Evolutionary conservation across 139 green algal genomes (phyloP), one percentile per base, ranked within the genome.

Genomic region (Pleodorina starrii): DNA sequence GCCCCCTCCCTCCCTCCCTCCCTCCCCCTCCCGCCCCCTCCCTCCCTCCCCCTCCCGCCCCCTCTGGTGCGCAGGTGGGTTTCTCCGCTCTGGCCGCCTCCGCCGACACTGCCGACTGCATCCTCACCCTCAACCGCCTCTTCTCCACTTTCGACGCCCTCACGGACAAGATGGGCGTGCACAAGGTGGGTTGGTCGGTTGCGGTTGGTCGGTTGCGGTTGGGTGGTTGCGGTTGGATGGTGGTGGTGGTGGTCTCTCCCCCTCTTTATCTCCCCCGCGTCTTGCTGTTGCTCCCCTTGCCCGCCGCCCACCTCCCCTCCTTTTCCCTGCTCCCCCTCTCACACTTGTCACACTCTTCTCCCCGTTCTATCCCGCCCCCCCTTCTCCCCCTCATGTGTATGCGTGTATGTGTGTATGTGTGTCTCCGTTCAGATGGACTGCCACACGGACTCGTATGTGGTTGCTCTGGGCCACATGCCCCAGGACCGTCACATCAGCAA

Each of bases 341-440:
- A n/a, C n/a, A n/a, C n/a, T n/a, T n/a, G n/a, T n/a, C n/a, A n/a
- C n/a, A n/a, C n/a, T n/a, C n/a, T n/a, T n/a, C n/a, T n/a, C n/a
- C n/a, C n/a, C n/a, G n/a, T n/a, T n/a, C n/a, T n/a, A n/a, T n/a
- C n/a, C n/a, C n/a, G n/a, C n/a, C n/a, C n/a, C n/a, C n/a, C n/a
- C n/a, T n/a, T n/a, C n/a, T n/a, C n/a, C n/a, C n/a, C n/a, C n/a
- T n/a, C n/a, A n/a, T n/a, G n/a, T n/a, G n/a, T n/a, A n/a, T n/a
- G n/a, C n/a, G n/a, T n/a, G n/a, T n/a, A n/a, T n/a, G n/a, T n/a
- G n/a, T n/a, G n/a, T n/a, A n/a, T n/a, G n/a, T n/a, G n/a, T n/a
- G n/a, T n/a, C n/a, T n/a, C n/a, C n/a, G n/a, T n/a, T n/a, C 89
- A 92, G 89, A 88, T 92, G 43, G 90, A 93, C 51, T 72, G 68